Evolutionary conservation across 1,284 basidiomycete genomes (phyloP).

Genomic region (Cryptococcus sp.): DNA sequence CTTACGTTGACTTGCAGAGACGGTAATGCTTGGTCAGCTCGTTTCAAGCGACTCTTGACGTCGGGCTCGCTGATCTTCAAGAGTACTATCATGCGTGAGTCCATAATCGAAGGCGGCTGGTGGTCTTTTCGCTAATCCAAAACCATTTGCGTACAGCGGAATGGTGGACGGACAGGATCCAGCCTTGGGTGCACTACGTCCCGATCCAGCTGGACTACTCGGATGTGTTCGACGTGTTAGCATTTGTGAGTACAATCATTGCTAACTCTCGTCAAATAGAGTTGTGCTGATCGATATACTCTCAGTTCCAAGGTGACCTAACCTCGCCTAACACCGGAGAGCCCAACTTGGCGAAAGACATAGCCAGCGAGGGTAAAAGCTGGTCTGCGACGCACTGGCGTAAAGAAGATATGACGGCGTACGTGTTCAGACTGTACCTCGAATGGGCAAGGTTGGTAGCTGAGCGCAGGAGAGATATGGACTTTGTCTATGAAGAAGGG

Average conservation of each 20-base stretch:
- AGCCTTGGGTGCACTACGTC: constrained; percentile 55
- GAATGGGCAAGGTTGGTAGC: constrained; percentile 46
- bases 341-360: constrained; percentile 46
- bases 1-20: constrained; percentile 44
- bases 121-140: too few relatives aligned
- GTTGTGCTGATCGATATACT: neutral
- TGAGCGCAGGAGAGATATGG: constrained; percentile 18
- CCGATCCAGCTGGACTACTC: constrained; percentile 54
- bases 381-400: constrained; percentile 51
- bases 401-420: constrained; percentile 47
- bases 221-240: constrained; percentile 51
- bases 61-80: constrained; percentile 48
- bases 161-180: constrained; percentile 55
- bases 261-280: neutral
- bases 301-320: constrained; percentile 34
- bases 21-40: constrained; percentile 69
- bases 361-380: constrained; percentile 47
- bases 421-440: constrained; percentile 47
- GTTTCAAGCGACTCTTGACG: constrained; percentile 57
- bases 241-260: constrained; percentile 38
- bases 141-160: constrained; percentile 33
- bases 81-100: constrained; percentile 43
- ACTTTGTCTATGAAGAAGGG: constrained; percentile 32
- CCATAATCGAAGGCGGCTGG: neutral
- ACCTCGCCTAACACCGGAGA: constrained; percentile 29